phyloP scores from a whole-genome alignment of 208 protist species.

The Perkinsela sp. region DNA sequence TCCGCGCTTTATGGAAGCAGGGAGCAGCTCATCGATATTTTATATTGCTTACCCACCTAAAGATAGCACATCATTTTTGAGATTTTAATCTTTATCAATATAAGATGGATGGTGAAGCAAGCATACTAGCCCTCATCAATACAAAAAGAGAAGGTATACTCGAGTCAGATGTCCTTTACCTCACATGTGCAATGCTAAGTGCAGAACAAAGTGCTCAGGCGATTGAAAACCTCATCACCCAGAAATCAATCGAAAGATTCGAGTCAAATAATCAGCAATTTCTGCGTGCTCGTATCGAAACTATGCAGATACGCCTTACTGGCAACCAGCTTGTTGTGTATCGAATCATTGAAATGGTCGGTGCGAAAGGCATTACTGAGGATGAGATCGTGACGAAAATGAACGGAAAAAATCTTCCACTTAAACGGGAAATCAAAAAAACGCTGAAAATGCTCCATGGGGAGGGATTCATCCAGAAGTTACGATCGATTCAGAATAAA shows the following conservation, averaged over 20 bases:
- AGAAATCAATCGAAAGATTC: no score
- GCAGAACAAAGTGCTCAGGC: no score
- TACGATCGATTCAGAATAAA: neutral
- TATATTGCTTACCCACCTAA: no score
- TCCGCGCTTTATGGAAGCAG: no score
- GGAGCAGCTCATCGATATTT: no score
- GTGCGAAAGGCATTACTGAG: neutral
- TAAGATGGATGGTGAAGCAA: neutral
- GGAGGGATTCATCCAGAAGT: neutral
- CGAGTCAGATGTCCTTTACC: neutral
- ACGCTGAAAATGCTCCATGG: neutral
- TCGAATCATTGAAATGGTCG: neutral
- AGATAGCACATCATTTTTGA: no score
- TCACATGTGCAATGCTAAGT: no score
- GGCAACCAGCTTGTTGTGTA: neutral
- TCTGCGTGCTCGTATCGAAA: no score
- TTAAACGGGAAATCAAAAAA: neutral
- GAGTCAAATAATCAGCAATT: no score
- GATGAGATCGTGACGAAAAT: neutral
- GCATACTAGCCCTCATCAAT: neutral
- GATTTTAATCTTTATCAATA: no score
- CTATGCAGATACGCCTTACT: neutral
- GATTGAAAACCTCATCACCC: no score
- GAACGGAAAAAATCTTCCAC: neutral
- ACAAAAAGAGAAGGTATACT: neutral